Percentiles rank a stretch among this genome's conserved stretches.
Evolutionary conservation across 257 asterid genomes (phyloP).

Genomic region (Leptodermis oblonga): DNA sequence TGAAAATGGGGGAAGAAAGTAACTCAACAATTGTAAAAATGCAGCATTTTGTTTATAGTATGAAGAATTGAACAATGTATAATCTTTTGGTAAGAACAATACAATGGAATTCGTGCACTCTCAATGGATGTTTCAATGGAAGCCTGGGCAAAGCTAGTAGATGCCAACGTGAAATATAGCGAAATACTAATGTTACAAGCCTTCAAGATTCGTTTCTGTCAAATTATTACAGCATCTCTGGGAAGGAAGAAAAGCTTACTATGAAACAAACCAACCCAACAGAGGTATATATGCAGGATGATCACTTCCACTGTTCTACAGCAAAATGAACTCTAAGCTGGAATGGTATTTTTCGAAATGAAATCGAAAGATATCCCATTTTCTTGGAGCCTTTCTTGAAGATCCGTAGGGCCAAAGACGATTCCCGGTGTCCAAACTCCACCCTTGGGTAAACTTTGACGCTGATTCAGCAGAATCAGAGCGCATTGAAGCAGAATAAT

Average conservation of each 20-base stretch:
- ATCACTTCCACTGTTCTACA: too few relatives aligned
- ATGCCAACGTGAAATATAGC: too few relatives aligned
- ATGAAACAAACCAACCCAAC: not conserved
- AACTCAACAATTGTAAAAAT: too few relatives aligned
- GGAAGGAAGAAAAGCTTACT: too few relatives aligned
- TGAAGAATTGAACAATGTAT: too few relatives aligned
- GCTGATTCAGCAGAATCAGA: conserved; percentile 47
- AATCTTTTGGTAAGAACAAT: too few relatives aligned
- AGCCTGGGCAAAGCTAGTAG: too few relatives aligned
- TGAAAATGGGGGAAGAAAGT: too few relatives aligned
- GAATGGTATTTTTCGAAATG: conserved; percentile 49
- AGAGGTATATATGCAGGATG: too few relatives aligned
- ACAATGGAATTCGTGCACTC: too few relatives aligned
- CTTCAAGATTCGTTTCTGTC: not conserved
- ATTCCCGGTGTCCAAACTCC: conserved; percentile 87
- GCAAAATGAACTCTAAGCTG: not conserved
- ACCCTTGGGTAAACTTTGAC: conserved; percentile 68
- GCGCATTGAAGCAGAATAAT: conserved; percentile 72
- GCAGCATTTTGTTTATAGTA: too few relatives aligned
- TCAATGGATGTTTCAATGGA: too few relatives aligned
- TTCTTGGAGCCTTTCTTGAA: conserved; percentile 60
- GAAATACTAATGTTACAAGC: not conserved
- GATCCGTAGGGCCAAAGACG: conserved; percentile 76
- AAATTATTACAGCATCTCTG: not conserved
- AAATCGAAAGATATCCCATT: conserved; percentile 79